These are phyloP conservation scores for Naegleria fowleri DNA, from an alignment of 208 protist genomes.

Conservation along the genomic window DNA sequence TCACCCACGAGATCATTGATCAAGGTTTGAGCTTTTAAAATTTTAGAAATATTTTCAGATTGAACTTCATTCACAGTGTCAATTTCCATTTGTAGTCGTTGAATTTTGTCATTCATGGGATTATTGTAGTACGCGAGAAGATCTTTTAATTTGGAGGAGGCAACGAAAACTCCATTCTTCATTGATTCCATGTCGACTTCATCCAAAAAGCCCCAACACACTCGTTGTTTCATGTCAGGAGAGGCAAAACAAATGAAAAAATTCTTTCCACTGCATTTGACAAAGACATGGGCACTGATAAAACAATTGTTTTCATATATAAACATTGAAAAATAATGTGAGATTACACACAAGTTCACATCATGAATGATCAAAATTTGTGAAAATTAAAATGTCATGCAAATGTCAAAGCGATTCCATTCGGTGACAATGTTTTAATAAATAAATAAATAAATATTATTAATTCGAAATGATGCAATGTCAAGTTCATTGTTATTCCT, in stretches of 20 bases:
- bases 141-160: not conserved
- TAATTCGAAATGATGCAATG: too few species aligned
- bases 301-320: too few species aligned
- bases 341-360: too few species aligned
- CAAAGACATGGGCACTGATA: not conserved
- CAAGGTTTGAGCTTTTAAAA: not conserved
- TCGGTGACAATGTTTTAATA: too few species aligned
- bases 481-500: too few species aligned
- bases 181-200: not conserved
- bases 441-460: too few species aligned
- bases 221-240: not conserved
- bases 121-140: not conserved
- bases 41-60: not conserved
- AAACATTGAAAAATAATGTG: too few species aligned
- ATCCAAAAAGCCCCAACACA: not conserved
- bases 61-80: not conserved
- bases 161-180: not conserved
- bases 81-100: not conserved
- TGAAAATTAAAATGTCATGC: not conserved
- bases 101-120: not conserved
- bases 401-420: too few species aligned
- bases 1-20: not conserved
- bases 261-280: not conserved
- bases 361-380: not conserved
- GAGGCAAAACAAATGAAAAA: not conserved